Base-by-base conservation (phyloP, 2,329 filamentous ascomycete species). In the Fusarium goolgardi region DNA sequence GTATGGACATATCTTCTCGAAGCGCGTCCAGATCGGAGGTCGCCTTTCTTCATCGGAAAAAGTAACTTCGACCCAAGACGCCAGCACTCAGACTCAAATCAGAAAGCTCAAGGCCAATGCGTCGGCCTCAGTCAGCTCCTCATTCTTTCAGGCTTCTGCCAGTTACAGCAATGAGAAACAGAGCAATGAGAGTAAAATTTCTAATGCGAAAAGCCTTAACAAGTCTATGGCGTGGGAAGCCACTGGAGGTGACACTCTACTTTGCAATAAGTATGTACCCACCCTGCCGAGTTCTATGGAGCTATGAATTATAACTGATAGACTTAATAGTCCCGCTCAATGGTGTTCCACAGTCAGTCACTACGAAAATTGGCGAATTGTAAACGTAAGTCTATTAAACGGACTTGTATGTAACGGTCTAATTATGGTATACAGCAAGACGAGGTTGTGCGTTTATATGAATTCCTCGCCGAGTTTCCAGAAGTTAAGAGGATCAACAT, bases 231-330 rank as follows among this genome's bases (percentile, higher is more conserved):
- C 43, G 4, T 46, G 43, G 43, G 43, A 46, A 5, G 43, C 43
- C 4, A 46, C 43, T 7, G 43, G 43, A 46, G 43, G 43, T 1
- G 43, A 46, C 12, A 46, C 43, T 20, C n/a, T 46, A 10, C 27
- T 46, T 31, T 46, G 43, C 27, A 46, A 46, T n/a, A 46, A 46
- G 43, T 46, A 46, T 15, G 27, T 20, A 8, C 18, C 18, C 16
- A 7, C 5, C 11, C 3, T 46, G 3, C 4, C 5, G 27, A 27
- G 3, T n/a, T 46, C 0, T 15, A 21, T 21, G 1, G 2, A 9
- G 13, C 16, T 20, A 2, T 13, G 11, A 12, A 10, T 13, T 4
- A 6, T 32, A 7, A 21, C 16, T 13, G 11, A 8, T 8, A 8
- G 12, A 13, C 21, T 21, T 32, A 16, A 21, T 21, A 46, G 43